phyloP scores from a whole-genome alignment of 2,329 filamentous ascomycete species.

The Epicoccum sorghinum region DNA sequence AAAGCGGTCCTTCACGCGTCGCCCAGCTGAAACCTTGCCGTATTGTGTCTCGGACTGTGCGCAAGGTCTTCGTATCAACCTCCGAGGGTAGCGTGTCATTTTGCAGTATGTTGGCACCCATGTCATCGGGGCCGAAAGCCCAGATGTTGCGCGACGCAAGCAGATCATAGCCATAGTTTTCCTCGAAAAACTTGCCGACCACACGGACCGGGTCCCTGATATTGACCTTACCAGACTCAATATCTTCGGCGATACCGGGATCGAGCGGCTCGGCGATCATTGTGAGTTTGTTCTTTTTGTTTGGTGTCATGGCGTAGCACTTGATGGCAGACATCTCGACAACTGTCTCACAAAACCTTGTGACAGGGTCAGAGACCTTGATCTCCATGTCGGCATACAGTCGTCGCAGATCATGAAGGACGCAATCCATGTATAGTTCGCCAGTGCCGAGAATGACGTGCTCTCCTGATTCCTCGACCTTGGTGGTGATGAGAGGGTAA shows the following conservation, averaged over 20 bases:
- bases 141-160: conserved; percentile 94
- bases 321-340: conserved; percentile 97
- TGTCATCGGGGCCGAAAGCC: conserved; percentile 97
- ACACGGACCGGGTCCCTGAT: conserved; percentile 93
- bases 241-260: conserved; percentile 91
- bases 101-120: conserved; percentile 92
- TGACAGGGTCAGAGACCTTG: conserved; percentile 97
- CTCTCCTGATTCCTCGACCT: conserved; percentile 97
- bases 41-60: conserved; percentile 87
- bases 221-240: conserved; percentile 86
- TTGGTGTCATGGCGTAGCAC: conserved; percentile 96
- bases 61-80: conserved; percentile 89
- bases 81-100: conserved; percentile 95
- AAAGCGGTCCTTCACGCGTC: conserved; percentile 90
- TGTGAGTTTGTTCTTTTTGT: conserved; percentile 99
- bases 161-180: conserved; percentile 96
- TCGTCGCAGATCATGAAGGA: conserved; percentile 88
- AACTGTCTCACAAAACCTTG: conserved; percentile 96
- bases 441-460: conserved; percentile 94
- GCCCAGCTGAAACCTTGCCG: conserved; percentile 98
- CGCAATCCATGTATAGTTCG: conserved; percentile 99
- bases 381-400: conserved; percentile 99
- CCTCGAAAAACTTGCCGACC: conserved; percentile 95
- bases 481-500: conserved; percentile 93
- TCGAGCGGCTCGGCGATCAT: conserved; percentile 98